Conservation (phyloP, 768 basidiomycete genomes). For the Hericium erinaceus region DNA sequence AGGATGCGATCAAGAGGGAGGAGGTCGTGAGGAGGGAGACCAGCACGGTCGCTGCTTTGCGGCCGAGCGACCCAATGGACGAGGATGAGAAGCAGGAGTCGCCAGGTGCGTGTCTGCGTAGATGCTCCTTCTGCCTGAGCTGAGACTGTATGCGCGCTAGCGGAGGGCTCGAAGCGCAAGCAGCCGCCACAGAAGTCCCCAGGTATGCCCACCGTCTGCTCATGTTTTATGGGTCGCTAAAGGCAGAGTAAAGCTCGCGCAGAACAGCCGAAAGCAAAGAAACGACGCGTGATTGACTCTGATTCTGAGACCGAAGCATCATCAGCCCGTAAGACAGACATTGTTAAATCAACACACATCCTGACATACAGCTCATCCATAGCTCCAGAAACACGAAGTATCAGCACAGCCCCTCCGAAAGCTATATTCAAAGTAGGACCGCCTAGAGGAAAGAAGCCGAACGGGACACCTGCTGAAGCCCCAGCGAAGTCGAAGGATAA, state of each 20-base stretch:
- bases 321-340: too few species aligned
- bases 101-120: background rate
- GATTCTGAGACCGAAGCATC: slow-evolving; percentile 34
- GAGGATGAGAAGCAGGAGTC: slow-evolving; percentile 14
- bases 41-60: background rate
- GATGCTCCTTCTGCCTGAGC: background rate
- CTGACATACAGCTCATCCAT: too few species aligned
- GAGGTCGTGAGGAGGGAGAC: background rate
- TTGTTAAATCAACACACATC: too few species aligned
- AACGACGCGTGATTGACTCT: slow-evolving; percentile 42
- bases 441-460: background rate
- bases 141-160: background rate
- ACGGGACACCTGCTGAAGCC: background rate
- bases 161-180: slow-evolving; percentile 9
- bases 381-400: slow-evolving; percentile 1
- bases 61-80: too few species aligned
- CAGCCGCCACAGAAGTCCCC: background rate
- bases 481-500: background rate
- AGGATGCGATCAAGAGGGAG: background rate
- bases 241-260: background rate
- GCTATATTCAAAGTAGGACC: background rate
- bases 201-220: background rate
- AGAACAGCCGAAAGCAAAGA: slow-evolving; percentile 35
- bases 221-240: background rate
- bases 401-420: background rate